phyloP scores from a whole-genome alignment of 2,329 filamentous ascomycete genomes.

The Pezicula neosporulosa region DNA sequence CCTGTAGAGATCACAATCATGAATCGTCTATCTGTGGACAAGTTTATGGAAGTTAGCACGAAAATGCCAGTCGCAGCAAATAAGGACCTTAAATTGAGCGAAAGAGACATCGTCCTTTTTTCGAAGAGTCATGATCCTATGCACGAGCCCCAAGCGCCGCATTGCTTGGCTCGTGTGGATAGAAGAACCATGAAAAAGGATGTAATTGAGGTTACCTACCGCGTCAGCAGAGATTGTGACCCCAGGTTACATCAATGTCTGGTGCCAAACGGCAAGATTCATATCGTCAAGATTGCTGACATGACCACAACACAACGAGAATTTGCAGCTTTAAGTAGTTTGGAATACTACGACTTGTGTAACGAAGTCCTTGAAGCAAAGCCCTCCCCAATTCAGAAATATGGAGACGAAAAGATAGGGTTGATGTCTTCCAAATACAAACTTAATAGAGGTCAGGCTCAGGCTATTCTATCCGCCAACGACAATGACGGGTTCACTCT shows the following conservation, averaged over 20 bases:
- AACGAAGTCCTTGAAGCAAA: conserved; percentile 87
- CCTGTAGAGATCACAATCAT: conserved; percentile 85
- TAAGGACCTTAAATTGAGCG: conserved; percentile 68
- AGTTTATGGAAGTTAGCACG: conserved; percentile 87
- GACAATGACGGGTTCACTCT: conserved; percentile 97
- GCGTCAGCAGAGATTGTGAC: conserved; percentile 58
- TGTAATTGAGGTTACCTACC: conserved; percentile 79
- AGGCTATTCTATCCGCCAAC: conserved; percentile 84
- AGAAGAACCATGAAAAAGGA: conserved; percentile 78
- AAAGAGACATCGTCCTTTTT: conserved; percentile 86
- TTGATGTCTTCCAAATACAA: conserved; percentile 72
- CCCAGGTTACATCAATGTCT: conserved; percentile 58
- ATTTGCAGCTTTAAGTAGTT: conserved; percentile 83
- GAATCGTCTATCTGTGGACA: conserved; percentile 86
- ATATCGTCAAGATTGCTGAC: conserved; percentile 81
- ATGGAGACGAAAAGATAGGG: conserved; percentile 69
- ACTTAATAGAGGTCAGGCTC: conserved; percentile 85
- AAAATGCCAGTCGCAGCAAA: conserved; percentile 69
- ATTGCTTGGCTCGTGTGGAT: conserved; percentile 84
- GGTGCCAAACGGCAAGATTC: conserved; percentile 65
- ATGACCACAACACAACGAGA: conserved; percentile 95
- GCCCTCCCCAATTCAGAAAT: conserved; percentile 83
- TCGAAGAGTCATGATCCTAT: conserved; percentile 72
- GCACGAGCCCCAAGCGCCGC: conserved; percentile 59
- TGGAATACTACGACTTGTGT: conserved; percentile 95